A percentile compares a stretch with the other conserved stretches of the same genome.
These are phyloP conservation scores for Purpureocillium lavendulum DNA, from an alignment of 2,329 filamentous ascomycete genomes.

Conservation along the genomic window DNA sequence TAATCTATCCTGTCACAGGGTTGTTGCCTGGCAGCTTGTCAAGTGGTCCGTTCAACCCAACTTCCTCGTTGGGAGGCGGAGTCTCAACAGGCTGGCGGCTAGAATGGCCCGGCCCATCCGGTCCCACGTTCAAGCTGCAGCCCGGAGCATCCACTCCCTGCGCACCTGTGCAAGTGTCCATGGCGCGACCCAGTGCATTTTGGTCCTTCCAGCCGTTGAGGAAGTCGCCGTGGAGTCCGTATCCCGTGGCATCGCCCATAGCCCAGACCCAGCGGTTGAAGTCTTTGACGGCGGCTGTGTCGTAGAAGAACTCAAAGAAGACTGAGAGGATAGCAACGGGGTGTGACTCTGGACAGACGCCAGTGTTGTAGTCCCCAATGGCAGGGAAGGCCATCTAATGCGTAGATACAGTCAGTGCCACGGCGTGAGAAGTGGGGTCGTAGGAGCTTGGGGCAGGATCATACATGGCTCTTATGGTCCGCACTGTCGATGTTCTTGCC, in stretches of 20 bases:
- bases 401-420: background rate
- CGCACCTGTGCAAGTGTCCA: conserved; percentile 16
- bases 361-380: conserved; percentile 17
- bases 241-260: conserved; percentile 18
- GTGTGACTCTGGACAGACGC: conserved; percentile 29
- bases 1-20: conserved; percentile 8
- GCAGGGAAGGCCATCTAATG: conserved; percentile 18
- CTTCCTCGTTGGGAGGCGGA: conserved; percentile 13
- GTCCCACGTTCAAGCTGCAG: conserved; percentile 17
- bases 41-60: conserved; percentile 15
- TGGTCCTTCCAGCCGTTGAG: conserved; percentile 21
- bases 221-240: conserved; percentile 20
- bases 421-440: too few relatives aligned
- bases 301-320: conserved; percentile 38
- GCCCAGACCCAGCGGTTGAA: conserved; percentile 18
- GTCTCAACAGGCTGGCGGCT: conserved; percentile 10
- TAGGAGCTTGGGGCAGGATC: conserved; percentile 1
- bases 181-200: conserved; percentile 13
- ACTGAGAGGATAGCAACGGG: conserved; percentile 34
- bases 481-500: conserved; percentile 44
- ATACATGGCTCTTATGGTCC: conserved; percentile 48
- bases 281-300: conserved; percentile 20
- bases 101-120: conserved; percentile 13
- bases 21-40: conserved; percentile 17
- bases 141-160: conserved; percentile 12